Evolutionary conservation across 345 rosid genomes (phyloP).

Genomic region (Bruguiera gymnorhiza): DNA sequence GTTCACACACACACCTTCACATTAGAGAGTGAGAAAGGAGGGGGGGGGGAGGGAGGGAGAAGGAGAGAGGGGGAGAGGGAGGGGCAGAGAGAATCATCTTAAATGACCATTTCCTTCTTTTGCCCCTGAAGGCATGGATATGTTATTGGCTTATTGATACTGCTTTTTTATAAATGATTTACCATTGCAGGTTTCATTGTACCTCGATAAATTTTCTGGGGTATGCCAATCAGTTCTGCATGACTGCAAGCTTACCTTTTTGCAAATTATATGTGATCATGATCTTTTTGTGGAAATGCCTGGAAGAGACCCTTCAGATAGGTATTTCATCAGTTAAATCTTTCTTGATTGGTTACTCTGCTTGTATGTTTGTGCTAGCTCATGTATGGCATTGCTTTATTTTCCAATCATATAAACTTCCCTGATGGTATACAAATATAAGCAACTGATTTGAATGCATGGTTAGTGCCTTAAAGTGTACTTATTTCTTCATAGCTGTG

Average conservation of each 20-base stretch:
- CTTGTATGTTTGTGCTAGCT: too few relatives aligned
- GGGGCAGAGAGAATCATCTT: too few relatives aligned
- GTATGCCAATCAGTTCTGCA: conserved; percentile 92
- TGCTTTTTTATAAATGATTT: not conserved
- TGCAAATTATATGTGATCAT: conserved; percentile 95
- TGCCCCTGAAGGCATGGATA: not conserved
- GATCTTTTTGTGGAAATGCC: conserved; percentile 99
- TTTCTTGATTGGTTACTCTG: not conserved
- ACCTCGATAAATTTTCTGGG: conserved; percentile 98
- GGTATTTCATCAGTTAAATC: conserved; percentile 42
- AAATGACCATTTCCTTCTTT: too few relatives aligned
- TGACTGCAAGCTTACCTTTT: conserved; percentile 93
- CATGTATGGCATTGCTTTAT: too few relatives aligned
- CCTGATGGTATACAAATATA: not conserved
- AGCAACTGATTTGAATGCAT: too few relatives aligned
- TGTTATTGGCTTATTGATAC: not conserved
- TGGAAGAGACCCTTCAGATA: conserved; percentile 98
- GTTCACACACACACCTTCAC: too few relatives aligned
- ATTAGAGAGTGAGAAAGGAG: too few relatives aligned
- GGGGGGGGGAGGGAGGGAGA: too few relatives aligned
- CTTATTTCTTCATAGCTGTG: too few relatives aligned
- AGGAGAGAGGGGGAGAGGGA: too few relatives aligned
- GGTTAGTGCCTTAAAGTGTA: too few relatives aligned
- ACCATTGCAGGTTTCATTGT: conserved; percentile 78
- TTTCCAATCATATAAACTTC: not conserved